Base-by-base conservation (phyloP, 768 basidiomycete genomes). In the Leccinum arenicola region DNA sequence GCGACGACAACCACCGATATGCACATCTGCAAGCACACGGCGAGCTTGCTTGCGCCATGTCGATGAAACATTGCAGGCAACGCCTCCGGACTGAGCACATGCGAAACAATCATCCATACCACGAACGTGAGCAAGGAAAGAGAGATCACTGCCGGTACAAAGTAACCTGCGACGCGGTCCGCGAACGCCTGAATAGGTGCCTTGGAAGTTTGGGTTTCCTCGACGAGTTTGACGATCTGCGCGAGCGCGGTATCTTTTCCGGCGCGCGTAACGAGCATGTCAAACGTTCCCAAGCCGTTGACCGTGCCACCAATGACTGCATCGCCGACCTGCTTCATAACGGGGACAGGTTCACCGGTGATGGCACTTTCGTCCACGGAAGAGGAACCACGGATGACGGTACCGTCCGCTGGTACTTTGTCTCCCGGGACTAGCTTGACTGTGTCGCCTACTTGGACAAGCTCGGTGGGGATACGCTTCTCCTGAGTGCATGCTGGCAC, bases 151-250 rank as follows among this genome's bases (percentile, higher is more conserved):
- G 86, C 76, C 0, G 97, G 97, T 0, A 99, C 95, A 70, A 99
- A 98, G 77, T 88, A 88, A 11, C 97, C 97, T 0, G 97, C 96
- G 48, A 97, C 87, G 55, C 82, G 85, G 74, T 99, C 97, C 4
- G 95, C 95, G 73, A 98, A 97, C 4, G 91, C 92, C 70, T 99
- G 97, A 62, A 99, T 98, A 10, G 97, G 97, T 2, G 97, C 96
- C 73, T 98, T 98, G 58, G 88, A 91, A 3, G 95, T 98, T 75
- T 98, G 97, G 1, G 97, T 97, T 45, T 98, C 95, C 70, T 98
- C 95, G 62, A 99, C 97, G 55, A 98, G 87, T 65, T 87, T 87
- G 60, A 98, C 96, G 62, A 99, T 98, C 75, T 98, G 97, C 4
- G 95, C 84, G 10, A 99, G 82, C 1, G 97, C 95, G 0, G 97